phyloP scores from a whole-genome alignment of 108 stramenopile genomes.

The Cyclotella atomus region DNA sequence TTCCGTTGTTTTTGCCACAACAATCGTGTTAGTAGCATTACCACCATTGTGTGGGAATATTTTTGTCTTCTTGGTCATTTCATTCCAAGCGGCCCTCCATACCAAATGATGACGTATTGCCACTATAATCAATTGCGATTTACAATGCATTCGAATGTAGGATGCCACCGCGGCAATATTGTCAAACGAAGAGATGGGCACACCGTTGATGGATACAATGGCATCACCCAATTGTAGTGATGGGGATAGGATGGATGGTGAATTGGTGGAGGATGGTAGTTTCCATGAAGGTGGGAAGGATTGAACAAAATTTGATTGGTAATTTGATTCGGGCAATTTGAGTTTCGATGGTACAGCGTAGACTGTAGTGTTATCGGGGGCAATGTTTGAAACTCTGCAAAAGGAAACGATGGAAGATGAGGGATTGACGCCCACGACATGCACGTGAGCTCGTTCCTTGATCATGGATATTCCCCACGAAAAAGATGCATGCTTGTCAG shows the following conservation, averaged over 20 bases:
- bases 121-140: conserved; percentile 24
- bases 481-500: not conserved
- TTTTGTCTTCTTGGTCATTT: conserved; percentile 5
- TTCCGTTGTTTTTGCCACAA: not conserved
- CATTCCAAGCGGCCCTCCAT: conserved; percentile 23
- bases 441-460: conserved; percentile 29
- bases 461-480: conserved; percentile 39
- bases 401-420: conserved; percentile 14
- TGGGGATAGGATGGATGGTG: conserved; percentile 3
- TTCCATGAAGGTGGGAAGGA: conserved; percentile 20
- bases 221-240: conserved; percentile 39
- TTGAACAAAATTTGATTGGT: conserved; percentile 10
- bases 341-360: not conserved
- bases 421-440: conserved; percentile 21
- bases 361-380: conserved; percentile 24
- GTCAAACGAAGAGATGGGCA: conserved; percentile 24
- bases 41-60: too few relatives aligned
- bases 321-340: not conserved
- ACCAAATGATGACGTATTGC: conserved; percentile 31
- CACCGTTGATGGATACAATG: conserved; percentile 44
- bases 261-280: not conserved
- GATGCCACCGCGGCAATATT: conserved; percentile 12
- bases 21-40: too few relatives aligned
- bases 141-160: conserved; percentile 29
- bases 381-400: conserved; percentile 17